A percentile compares a stretch with the other conserved stretches of the same genome.
phyloP scores from a whole-genome alignment of 2,329 filamentous ascomycete species.

The Didymella keratinophila region DNA sequence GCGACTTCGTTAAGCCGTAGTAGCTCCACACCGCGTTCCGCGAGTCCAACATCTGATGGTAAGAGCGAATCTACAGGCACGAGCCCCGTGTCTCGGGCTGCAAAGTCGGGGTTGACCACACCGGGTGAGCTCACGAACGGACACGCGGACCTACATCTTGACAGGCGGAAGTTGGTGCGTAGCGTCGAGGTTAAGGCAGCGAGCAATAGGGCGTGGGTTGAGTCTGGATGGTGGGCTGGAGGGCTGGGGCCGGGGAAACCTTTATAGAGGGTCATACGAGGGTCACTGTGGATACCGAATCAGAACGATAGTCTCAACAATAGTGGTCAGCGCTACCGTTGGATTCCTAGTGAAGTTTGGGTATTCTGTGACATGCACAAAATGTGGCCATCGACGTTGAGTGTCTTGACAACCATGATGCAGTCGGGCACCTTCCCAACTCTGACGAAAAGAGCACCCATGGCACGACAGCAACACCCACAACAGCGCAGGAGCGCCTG shows the following conservation, averaged over 20 bases:
- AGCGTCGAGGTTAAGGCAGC: constrained; percentile 41
- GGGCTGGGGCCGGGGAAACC: constrained; percentile 33
- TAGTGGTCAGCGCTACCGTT: too few species aligned
- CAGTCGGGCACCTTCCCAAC: too few species aligned
- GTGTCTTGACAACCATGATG: too few species aligned
- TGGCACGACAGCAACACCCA: too few species aligned
- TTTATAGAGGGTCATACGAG: neutral
- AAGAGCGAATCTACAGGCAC: constrained; percentile 23
- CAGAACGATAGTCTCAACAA: too few species aligned
- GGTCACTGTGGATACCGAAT: too few species aligned
- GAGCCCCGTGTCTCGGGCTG: constrained; percentile 16
- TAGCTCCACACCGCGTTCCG: constrained; percentile 34
- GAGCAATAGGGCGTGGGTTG: constrained; percentile 44
- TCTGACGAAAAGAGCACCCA: too few species aligned
- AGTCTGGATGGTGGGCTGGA: constrained; percentile 50
- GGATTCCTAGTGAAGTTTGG: too few species aligned
- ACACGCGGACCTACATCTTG: constrained; percentile 51
- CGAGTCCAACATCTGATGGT: constrained; percentile 30
- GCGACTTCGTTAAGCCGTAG: constrained; percentile 8
- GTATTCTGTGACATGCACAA: too few species aligned
- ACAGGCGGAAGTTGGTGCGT: constrained; percentile 42
- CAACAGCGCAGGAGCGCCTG: too few species aligned
- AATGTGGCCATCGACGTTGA: too few species aligned
- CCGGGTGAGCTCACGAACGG: constrained; percentile 43
- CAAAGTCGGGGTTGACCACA: constrained; percentile 24